Evolutionary conservation across 805 yeast genomes (phyloP).

Genomic region (Yamadazyma akitaensis): DNA sequence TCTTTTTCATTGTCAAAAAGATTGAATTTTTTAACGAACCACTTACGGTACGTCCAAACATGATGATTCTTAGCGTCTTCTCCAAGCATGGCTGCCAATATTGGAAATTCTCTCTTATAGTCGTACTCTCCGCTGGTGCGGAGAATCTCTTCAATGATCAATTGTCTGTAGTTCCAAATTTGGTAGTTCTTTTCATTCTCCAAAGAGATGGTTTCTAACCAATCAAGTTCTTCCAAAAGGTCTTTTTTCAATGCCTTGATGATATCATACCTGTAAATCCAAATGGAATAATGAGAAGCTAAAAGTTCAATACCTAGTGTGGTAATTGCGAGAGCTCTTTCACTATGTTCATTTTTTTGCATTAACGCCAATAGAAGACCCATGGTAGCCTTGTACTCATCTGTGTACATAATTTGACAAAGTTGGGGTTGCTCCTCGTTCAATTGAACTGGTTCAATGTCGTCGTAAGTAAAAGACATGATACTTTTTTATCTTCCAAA

Average conservation of each 20-base stretch:
- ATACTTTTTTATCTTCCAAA: background rate
- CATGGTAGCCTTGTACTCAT: slow-evolving; percentile 63
- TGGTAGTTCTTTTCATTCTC: slow-evolving; percentile 89
- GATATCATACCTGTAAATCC: slow-evolving; percentile 69
- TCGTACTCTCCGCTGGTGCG: slow-evolving; percentile 11
- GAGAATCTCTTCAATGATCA: slow-evolving; percentile 45
- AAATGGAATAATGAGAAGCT: slow-evolving; percentile 90
- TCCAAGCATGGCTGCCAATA: slow-evolving; percentile 63
- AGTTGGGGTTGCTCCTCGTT: slow-evolving; percentile 45
- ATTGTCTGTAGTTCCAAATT: slow-evolving; percentile 91
- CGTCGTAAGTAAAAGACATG: slow-evolving; percentile 31
- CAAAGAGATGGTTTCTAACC: slow-evolving; percentile 76
- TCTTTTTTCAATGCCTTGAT: slow-evolving; percentile 36
- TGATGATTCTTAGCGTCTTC: slow-evolving; percentile 91
- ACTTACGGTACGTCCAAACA: slow-evolving; percentile 90
- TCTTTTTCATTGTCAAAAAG: slow-evolving; percentile 48
- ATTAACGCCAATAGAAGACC: slow-evolving; percentile 61
- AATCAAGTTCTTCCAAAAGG: slow-evolving; percentile 57
- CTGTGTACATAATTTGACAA: slow-evolving; percentile 68
- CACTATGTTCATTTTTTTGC: slow-evolving; percentile 57
- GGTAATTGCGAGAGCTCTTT: slow-evolving; percentile 69
- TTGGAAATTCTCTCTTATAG: slow-evolving; percentile 54
- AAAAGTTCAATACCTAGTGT: slow-evolving; percentile 58
- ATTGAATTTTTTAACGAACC: slow-evolving; percentile 64
- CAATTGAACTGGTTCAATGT: slow-evolving; percentile 41